A percentile compares a stretch with the other conserved stretches of the same genome.
phyloP scores from a whole-genome alignment of 2,329 filamentous ascomycete genomes.

The Alternaria arbusti region DNA sequence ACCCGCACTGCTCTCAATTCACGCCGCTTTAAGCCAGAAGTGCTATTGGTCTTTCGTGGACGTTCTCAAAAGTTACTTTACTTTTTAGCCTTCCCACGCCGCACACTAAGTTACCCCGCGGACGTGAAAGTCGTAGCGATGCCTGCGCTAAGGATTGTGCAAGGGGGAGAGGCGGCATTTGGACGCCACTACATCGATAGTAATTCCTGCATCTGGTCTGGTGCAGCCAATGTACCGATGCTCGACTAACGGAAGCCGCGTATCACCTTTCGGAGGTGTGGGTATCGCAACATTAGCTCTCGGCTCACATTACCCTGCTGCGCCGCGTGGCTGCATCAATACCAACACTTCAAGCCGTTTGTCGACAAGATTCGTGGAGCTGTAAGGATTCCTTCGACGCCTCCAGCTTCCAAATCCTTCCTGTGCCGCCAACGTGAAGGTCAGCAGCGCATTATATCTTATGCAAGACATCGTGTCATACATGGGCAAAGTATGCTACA shows the following conservation, averaged over 20 bases:
- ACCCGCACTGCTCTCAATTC: not conserved
- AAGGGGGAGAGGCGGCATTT: slow-evolving; percentile 11
- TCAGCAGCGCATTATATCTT: slow-evolving; percentile 5
- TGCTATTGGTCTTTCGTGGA: not conserved
- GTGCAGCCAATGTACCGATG: slow-evolving; percentile 19
- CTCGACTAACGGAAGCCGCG: slow-evolving; percentile 17
- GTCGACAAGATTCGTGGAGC: not conserved
- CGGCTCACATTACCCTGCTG: slow-evolving; percentile 11
- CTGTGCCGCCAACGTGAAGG: not conserved
- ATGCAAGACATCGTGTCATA: slow-evolving; percentile 14
- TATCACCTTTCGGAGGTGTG: slow-evolving; percentile 5
- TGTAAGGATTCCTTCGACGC: not conserved
- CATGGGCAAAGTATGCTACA: slow-evolving; percentile 6
- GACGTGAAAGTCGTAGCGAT: slow-evolving; percentile 3
- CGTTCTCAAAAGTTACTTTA: slow-evolving; percentile 4
- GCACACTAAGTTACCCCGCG: slow-evolving; percentile 17
- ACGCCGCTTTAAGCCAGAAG: slow-evolving; percentile 11
- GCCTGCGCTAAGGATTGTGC: slow-evolving; percentile 7
- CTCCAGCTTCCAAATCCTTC: not conserved
- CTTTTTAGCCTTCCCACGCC: slow-evolving; percentile 11
- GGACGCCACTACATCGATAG: slow-evolving; percentile 9
- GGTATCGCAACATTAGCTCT: slow-evolving; percentile 1
- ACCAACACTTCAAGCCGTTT: slow-evolving; percentile 6
- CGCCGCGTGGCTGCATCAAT: slow-evolving; percentile 15
- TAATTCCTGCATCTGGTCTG: slow-evolving; percentile 11